Evolutionary conservation across 2,329 filamentous ascomycete species (phyloP), one percentile per base, ranked within the genome.

Genomic region (Volutella citrinella): DNA sequence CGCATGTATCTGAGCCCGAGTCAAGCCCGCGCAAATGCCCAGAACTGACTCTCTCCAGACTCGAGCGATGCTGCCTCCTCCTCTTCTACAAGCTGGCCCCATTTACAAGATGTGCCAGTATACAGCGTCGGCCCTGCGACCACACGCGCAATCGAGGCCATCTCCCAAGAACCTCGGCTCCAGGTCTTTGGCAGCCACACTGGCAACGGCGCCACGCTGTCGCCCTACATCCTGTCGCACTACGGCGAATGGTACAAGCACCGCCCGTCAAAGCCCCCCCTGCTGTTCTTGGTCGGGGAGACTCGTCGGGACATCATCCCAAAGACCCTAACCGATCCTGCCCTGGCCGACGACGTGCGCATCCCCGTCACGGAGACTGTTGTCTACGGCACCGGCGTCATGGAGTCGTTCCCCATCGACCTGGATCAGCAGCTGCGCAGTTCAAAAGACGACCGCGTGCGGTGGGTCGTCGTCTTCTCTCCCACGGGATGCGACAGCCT

Each of bases 271-370:
- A 78, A 79, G 49, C 80, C 78, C 1, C 75, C 84, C 0, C 60
- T 97, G 6, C 66, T 97, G 2, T 98, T 97, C 59, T 74, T 94
- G 11, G 89, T 95, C 1, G 93, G 93, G 14, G 91, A 96, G 57
- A 86, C 90, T 56, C 77, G 89, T 34, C 71, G 93, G 27, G 93
- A 97, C 57, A 80, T 95, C 46, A 95, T 98, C 44, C 90, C 93
- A 2, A 86, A 77, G 49, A 87, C 78, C 2, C 66, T 97, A 22
- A 85, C 81, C 69, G 73, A 76, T 23, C 55, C 66, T 0, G 49
- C 56, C 1, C 62, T 89, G 8, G 60, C 72, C 0, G 44, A 56
- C 0, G 54, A 66, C 11, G 60, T 62, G 32, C 68, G 76, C 30
- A 84, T 93, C 15, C 61, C 60, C 7, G 84, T 97, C 2, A 76